These are phyloP conservation scores for Schoenoplectus tabernaemontani DNA, from an alignment of 202 grass and related monocot species.

Conservation along the genomic window DNA sequence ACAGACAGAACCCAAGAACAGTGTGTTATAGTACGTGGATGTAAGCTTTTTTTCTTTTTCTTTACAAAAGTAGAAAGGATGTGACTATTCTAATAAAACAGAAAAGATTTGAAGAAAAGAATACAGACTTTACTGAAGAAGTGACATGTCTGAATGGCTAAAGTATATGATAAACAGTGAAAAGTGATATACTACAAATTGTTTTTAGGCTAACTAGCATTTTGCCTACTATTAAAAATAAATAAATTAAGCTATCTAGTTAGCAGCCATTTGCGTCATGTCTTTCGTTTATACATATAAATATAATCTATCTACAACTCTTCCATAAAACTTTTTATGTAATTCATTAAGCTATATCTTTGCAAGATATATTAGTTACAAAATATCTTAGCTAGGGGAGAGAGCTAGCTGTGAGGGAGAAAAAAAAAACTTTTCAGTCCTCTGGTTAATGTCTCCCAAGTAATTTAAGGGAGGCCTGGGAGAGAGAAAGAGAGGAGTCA, in stretches of 20 bases:
- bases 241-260: not conserved
- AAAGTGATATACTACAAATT: not conserved
- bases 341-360: not conserved
- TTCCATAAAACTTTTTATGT: not conserved
- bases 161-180: conserved; percentile 6
- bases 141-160: conserved; percentile 5
- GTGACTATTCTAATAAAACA: conserved; percentile 19
- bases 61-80: conserved; percentile 12
- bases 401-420: not conserved
- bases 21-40: conserved; percentile 11
- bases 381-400: not conserved
- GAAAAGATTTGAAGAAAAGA: conserved; percentile 2
- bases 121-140: conserved; percentile 11
- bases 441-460: not conserved
- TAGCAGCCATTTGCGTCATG: not conserved
- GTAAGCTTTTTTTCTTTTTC: conserved; percentile 14
- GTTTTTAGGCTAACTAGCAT: not conserved
- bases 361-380: not conserved
- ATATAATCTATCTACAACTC: not conserved
- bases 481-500: not conserved
- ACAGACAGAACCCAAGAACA: conserved; percentile 17
- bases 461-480: not conserved
- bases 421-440: not conserved
- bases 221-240: not conserved
- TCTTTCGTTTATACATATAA: not conserved